Evolutionary conservation across 2,329 filamentous ascomycete genomes (phyloP).

Genomic region (Chrysoporthe deuterocubensis): DNA sequence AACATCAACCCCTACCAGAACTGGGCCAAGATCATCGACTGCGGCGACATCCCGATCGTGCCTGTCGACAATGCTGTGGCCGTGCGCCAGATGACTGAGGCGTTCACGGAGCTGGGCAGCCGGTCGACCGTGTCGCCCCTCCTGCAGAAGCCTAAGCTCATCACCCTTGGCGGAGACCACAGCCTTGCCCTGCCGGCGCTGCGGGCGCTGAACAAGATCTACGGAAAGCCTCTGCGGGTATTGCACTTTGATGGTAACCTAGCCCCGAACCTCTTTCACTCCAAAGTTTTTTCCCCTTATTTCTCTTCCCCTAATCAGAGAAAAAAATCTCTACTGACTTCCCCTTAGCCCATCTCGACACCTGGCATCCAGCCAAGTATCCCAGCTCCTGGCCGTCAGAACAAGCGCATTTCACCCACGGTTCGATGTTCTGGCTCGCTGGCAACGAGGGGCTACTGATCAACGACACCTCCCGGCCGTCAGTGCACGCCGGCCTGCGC

Average conservation of each 20-base stretch:
- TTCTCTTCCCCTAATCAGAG: neutral
- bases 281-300: no score
- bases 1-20: slow-evolving; percentile 81
- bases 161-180: slow-evolving; percentile 76
- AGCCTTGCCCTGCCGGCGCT: slow-evolving; percentile 72
- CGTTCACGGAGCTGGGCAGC: slow-evolving; percentile 69
- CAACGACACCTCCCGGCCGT: slow-evolving; percentile 70
- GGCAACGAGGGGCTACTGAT: slow-evolving; percentile 78
- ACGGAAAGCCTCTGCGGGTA: slow-evolving; percentile 67
- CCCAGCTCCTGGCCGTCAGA: slow-evolving; percentile 73
- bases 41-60: slow-evolving; percentile 86
- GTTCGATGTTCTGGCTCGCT: slow-evolving; percentile 90
- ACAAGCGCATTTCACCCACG: slow-evolving; percentile 82
- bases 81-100: slow-evolving; percentile 80
- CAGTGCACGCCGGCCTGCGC: slow-evolving; percentile 81
- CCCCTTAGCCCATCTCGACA: slow-evolving; percentile 69
- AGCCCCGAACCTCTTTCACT: slow-evolving; percentile 31
- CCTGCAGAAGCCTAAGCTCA: slow-evolving; percentile 55
- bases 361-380: slow-evolving; percentile 83
- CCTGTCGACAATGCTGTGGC: slow-evolving; percentile 87
- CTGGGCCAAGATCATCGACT: slow-evolving; percentile 83
- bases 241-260: slow-evolving; percentile 69
- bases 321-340: neutral
- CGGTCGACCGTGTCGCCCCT: slow-evolving; percentile 41
- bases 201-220: slow-evolving; percentile 64